Conservation (phyloP, 129 eudicot genomes). For the Pittosporum tobira region DNA sequence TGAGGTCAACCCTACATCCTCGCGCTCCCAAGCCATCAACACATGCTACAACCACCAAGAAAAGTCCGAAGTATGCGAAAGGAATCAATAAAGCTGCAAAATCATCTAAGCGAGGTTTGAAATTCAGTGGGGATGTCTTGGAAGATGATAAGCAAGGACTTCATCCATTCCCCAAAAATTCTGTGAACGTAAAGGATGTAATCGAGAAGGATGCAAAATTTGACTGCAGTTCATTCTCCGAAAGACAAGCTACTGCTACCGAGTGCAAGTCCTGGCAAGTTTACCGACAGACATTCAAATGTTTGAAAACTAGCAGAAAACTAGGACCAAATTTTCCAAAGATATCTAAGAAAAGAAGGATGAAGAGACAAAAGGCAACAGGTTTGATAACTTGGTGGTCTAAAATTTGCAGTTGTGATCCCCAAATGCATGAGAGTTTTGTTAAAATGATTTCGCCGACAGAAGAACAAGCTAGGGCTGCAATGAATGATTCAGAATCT, state of each 20-base stretch:
- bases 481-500: constrained; percentile 8
- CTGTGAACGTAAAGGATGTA: not conserved
- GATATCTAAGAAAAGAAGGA: constrained; percentile 27
- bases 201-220: constrained; percentile 1
- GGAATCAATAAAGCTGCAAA: not conserved
- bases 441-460: constrained; percentile 10
- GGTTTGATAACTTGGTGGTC: not conserved
- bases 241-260: not conserved
- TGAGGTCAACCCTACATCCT: constrained; percentile 23
- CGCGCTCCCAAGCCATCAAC: constrained; percentile 28
- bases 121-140: constrained; percentile 17
- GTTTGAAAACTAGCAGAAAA: constrained; percentile 26
- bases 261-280: constrained; percentile 8
- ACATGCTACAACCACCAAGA: too few species aligned
- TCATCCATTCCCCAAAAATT: not conserved
- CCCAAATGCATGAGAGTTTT: not conserved
- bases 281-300: constrained; percentile 22
- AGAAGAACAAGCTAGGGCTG: constrained; percentile 4
- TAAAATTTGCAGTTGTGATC: not conserved
- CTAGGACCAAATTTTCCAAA: constrained; percentile 28
- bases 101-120: constrained; percentile 23
- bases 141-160: constrained; percentile 3
- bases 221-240: not conserved
- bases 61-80: constrained; percentile 1
- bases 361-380: constrained; percentile 17